Conservation (phyloP, 2,329 filamentous ascomycete species). For the Myriosclerotinia scirpicola region DNA sequence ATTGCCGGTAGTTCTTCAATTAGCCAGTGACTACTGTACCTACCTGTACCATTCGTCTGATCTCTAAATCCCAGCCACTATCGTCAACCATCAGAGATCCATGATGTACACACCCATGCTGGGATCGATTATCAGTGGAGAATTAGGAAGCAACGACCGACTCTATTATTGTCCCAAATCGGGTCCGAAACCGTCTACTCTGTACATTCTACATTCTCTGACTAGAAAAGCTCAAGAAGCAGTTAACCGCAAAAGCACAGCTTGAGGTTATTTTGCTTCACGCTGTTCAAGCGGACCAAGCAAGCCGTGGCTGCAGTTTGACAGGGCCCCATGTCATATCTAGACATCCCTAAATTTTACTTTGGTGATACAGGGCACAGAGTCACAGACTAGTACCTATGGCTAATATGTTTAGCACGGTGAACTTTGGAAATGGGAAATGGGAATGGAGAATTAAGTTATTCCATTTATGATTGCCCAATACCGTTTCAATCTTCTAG, state of each 20-base stretch:
- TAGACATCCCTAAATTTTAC: conserved; percentile 22
- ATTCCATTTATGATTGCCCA: neutral
- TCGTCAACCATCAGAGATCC: neutral
- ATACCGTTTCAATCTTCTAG: neutral
- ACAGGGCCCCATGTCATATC: conserved; percentile 18
- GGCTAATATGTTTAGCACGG: conserved; percentile 1
- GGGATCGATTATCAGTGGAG: conserved; percentile 14
- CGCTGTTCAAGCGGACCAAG: neutral
- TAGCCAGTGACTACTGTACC: neutral
- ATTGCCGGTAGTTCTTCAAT: conserved; percentile 7
- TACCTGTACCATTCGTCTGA: conserved; percentile 13
- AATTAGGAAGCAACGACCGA: conserved; percentile 26
- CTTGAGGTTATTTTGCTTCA: conserved; percentile 11
- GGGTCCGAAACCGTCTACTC: no score
- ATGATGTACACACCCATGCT: conserved; percentile 1
- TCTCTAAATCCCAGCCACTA: conserved; percentile 4
- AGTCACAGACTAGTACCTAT: conserved; percentile 11
- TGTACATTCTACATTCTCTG: neutral
- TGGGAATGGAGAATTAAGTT: conserved; percentile 4
- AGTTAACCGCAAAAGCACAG: conserved; percentile 17
- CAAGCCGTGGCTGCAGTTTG: conserved; percentile 14
- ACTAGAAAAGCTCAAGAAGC: neutral
- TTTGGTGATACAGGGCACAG: neutral
- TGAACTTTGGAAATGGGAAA: neutral
- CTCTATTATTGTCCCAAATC: conserved; percentile 32